A percentile compares a stretch with the other conserved stretches of the same genome.
phyloP scores from a whole-genome alignment of 78 protist genomes.

The Chrysochromulina tobinii region DNA sequence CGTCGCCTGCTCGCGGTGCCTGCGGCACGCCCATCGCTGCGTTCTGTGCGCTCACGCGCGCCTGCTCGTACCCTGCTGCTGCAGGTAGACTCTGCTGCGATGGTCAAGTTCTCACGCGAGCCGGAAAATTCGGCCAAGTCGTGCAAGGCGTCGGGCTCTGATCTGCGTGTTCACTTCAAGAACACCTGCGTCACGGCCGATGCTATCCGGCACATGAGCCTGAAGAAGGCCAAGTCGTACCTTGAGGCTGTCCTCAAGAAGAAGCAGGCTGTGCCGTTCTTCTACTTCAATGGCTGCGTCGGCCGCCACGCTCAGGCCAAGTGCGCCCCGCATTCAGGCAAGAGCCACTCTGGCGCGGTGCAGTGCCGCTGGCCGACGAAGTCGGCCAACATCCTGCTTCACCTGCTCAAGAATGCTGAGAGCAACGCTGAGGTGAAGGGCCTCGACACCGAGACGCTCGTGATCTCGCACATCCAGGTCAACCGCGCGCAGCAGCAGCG shows the following conservation, averaged over 20 bases:
- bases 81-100: not conserved
- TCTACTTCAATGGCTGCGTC: constrained; percentile 55
- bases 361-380: constrained; percentile 72
- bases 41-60: too few species aligned
- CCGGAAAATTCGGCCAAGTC: constrained; percentile 42
- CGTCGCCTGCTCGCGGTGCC: too few species aligned
- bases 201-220: constrained; percentile 53
- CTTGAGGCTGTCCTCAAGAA: constrained; percentile 60
- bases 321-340: not conserved
- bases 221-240: constrained; percentile 56
- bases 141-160: constrained; percentile 87
- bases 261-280: constrained; percentile 74
- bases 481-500: constrained; percentile 61
- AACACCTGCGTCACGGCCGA: constrained; percentile 93
- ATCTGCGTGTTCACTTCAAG: constrained; percentile 96
- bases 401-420: constrained; percentile 71
- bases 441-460: constrained; percentile 56
- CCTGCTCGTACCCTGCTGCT: too few species aligned
- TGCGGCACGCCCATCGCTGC: too few species aligned
- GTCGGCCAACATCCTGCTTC: constrained; percentile 48
- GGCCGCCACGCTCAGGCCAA: constrained; percentile 74
- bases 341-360: not conserved
- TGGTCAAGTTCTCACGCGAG: constrained; percentile 52
- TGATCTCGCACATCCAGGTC: constrained; percentile 68
- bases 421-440: constrained; percentile 64